Evolutionary conservation across 2,329 filamentous ascomycete species (phyloP).

Genomic region (Monosporascus sp.): DNA sequence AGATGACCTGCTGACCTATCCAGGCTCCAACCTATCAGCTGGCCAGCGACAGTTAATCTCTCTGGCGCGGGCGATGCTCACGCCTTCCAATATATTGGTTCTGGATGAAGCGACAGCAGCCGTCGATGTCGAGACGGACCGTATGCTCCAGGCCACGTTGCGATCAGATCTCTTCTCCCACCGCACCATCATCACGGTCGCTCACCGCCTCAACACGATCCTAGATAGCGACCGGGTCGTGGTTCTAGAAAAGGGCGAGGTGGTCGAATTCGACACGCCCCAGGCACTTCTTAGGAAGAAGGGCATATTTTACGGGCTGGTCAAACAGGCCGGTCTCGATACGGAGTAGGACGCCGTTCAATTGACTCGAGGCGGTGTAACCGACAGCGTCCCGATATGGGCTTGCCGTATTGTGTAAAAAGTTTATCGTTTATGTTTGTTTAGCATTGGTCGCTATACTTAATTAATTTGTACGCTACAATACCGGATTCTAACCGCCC

Average conservation of each 20-base stretch:
- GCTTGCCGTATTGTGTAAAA: background rate
- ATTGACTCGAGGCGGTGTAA: background rate
- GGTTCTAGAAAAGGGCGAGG: slow-evolving; percentile 83
- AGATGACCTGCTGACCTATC: slow-evolving; percentile 16
- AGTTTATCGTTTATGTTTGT: too few relatives aligned
- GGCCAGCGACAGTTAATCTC: slow-evolving; percentile 94
- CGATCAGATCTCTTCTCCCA: slow-evolving; percentile 70
- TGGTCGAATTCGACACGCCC: slow-evolving; percentile 90
- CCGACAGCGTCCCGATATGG: background rate
- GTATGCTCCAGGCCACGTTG: slow-evolving; percentile 59
- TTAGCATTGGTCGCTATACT: too few relatives aligned
- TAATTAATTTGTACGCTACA: too few relatives aligned
- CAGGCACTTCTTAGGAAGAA: slow-evolving; percentile 67
- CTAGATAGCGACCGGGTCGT: slow-evolving; percentile 84
- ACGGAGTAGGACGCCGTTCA: slow-evolving; percentile 29
- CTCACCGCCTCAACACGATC: slow-evolving; percentile 97
- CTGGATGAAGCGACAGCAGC: slow-evolving; percentile 92
- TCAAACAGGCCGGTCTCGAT: slow-evolving; percentile 80
- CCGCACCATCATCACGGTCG: slow-evolving; percentile 96
- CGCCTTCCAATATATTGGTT: slow-evolving; percentile 93
- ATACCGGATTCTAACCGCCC: too few relatives aligned
- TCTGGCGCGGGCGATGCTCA: slow-evolving; percentile 85
- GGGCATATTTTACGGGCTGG: slow-evolving; percentile 82
- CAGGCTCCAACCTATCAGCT: slow-evolving; percentile 90
- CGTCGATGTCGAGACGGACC: slow-evolving; percentile 64